Evolutionary conservation across 2,329 filamentous ascomycete species (phyloP), one percentile per base, ranked within the genome.

Genomic region (Aspergillus sp.): DNA sequence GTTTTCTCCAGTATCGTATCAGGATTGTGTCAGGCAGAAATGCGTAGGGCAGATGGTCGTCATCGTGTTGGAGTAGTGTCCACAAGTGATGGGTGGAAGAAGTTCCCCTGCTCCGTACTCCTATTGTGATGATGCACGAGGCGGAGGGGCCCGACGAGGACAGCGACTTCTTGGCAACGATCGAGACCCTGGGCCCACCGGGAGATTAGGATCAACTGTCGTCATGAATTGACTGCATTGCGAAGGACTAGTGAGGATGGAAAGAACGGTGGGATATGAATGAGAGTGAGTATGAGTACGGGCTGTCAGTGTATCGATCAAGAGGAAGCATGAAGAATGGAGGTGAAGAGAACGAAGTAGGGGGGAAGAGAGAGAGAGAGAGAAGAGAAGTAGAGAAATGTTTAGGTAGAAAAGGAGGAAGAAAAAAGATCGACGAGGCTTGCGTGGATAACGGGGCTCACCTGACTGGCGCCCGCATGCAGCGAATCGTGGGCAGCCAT

Each of bases 361-460:
- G 10, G 7, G 16, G 42, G 16, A 22, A 24, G 17, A 22, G 4
- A 17, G 20, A 44, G n/a, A n/a, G n/a, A n/a, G 24, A 44, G 3
- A 45, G 20, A 22, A 30, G 26, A 11, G 26, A 30, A 30, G 26
- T 9, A 22, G 22, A n/a, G n/a, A n/a, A n/a, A n/a, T n/a, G n/a
- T n/a, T n/a, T n/a, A n/a, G n/a, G n/a, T n/a, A n/a, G n/a, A n/a
- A 30, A 30, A 30, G 26, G 26, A 30, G 26, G 35, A 16, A 38
- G 35, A 38, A n/a, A 36, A 33, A 20, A 11, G 8, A 63, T 63
- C 60, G 56, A 53, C 60, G 47, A 38, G 49, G 60, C 54, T 63
- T 63, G 59, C 60, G 60, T 61, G 60, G 60, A 61, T 57, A 56
- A 58, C 58, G 57, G 56, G 46, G 50, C 49, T 48, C 50, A 47